Conservation (phyloP, 2,329 filamentous ascomycete species). For the Alternaria tenuissima region DNA sequence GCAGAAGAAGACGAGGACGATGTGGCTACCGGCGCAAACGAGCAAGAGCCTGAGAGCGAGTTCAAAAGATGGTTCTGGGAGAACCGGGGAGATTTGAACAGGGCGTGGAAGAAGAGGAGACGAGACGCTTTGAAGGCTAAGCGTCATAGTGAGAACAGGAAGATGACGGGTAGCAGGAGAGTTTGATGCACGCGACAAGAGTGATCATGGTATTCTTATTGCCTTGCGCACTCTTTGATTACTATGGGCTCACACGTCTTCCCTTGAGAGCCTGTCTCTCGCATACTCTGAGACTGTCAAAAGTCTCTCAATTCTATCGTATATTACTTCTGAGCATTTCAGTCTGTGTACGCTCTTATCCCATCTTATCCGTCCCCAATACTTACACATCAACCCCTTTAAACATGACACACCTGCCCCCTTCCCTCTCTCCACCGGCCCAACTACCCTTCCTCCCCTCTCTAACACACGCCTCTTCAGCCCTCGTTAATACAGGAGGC, state of each 20-base stretch:
- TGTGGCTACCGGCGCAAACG: slow-evolving; percentile 16
- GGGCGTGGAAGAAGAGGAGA: slow-evolving; percentile 63
- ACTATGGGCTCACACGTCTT: not conserved
- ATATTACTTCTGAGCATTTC: not conserved
- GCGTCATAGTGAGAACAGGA: slow-evolving; percentile 67
- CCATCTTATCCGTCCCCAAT: not conserved
- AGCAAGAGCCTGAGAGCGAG: slow-evolving; percentile 60
- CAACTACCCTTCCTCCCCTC: slow-evolving; percentile 10
- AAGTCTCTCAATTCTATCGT: not conserved
- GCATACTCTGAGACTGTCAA: not conserved
- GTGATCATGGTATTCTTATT: not conserved
- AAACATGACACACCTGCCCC: slow-evolving; percentile 27
- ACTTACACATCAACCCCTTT: slow-evolving; percentile 30
- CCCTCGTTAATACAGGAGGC: slow-evolving; percentile 5
- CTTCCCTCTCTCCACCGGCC: slow-evolving; percentile 2
- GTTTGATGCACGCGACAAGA: not conserved
- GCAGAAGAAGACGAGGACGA: slow-evolving; percentile 41
- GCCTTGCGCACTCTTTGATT: not conserved
- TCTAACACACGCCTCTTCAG: slow-evolving; percentile 19
- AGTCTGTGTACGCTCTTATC: not conserved
- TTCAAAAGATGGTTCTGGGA: slow-evolving; percentile 70
- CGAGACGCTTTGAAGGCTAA: slow-evolving; percentile 68
- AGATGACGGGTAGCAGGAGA: slow-evolving; percentile 43
- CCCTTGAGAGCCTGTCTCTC: not conserved
- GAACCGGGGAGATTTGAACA: slow-evolving; percentile 58